Base-by-base conservation (phyloP, 2,329 filamentous ascomycete genomes). In the Periglandula ipomoeae region DNA sequence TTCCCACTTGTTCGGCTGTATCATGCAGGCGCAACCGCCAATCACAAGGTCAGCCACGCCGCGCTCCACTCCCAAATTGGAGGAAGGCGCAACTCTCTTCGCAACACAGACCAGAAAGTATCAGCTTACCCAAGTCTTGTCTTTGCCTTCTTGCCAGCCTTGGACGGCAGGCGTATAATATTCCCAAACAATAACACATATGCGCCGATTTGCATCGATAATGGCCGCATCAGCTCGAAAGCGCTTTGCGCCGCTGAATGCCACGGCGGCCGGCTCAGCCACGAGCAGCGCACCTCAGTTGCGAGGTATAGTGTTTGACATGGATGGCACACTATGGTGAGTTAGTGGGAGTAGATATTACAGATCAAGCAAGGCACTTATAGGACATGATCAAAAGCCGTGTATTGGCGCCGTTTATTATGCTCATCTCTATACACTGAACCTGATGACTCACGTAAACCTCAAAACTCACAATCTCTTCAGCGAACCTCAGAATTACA, bases 271-370 rank as follows among this genome's bases (percentile, higher is more conserved):
- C n/a, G 24, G 17, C 11, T 22, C 38, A 47, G 53, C 44, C 53
- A 52, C 10, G 54, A 65, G 5, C 58, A 63, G 61, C 8, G 61
- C 66, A 20, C 75, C 76, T 2, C 69, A 62, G 49, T 65, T 85
- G 24, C 72, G 72, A 52, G 82, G 82, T 3, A 68, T 85, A 2
- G 75, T 97, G 13, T 97, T 97, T 67, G 91, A 98, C 69, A 87
- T 98, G 54, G 91, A 98, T 66, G 91, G 91, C 3, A 98, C 91
- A 22, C 69, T 97, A 52, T 96, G 85, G 90, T 94, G 32, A 56
- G 61, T 48, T 19, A 17, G 23, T n/a, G 19, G 20, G 7, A 42
- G 9, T n/a, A n/a, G n/a, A n/a, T n/a, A n/a, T n/a, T n/a, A n/a
- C n/a, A n/a, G n/a, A n/a, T n/a, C n/a, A n/a, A n/a, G n/a, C n/a